Percentiles rank a stretch among this genome's conserved stretches.
These are phyloP conservation scores for Xylaria castorea DNA, from an alignment of 495 filamentous ascomycete genomes.

Conservation along the genomic window DNA sequence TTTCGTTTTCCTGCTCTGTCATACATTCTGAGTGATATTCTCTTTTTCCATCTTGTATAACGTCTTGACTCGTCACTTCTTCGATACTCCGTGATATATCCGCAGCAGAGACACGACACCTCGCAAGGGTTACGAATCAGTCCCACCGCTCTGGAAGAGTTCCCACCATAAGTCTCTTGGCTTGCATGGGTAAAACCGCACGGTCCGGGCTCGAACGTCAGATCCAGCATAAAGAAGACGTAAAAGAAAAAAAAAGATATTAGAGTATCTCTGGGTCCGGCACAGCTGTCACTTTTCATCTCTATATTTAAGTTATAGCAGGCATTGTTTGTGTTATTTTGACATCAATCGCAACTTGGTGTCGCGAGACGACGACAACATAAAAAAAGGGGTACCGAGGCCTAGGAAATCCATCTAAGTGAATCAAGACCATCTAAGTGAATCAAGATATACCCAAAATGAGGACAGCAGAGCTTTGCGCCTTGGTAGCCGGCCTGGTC, in stretches of 20 bases:
- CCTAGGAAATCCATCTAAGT: neutral
- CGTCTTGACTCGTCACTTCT: neutral
- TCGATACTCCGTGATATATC: neutral
- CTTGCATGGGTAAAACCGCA: conserved; percentile 11
- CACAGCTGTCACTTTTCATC: neutral
- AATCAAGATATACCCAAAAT: neutral
- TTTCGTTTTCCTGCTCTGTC: neutral
- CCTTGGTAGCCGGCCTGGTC: conserved; percentile 5
- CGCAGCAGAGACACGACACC: neutral
- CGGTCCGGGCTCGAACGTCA: neutral
- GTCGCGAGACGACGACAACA: neutral
- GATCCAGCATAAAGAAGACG: neutral
- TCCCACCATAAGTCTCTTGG: conserved; percentile 13
- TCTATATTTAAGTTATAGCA: neutral
- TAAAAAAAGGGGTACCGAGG: neutral
- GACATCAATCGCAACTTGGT: neutral
- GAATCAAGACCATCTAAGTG: neutral
- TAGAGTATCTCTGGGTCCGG: neutral
- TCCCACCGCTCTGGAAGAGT: conserved; percentile 23
- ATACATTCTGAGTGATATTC: neutral
- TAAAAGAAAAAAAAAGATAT: neutral
- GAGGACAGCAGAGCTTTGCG: conserved; percentile 10
- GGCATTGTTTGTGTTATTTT: neutral
- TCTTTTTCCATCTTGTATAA: neutral
- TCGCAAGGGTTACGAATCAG: conserved; percentile 25